Conservation (phyloP, 148 eudicot genomes). For the Nyssa sinensis region DNA sequence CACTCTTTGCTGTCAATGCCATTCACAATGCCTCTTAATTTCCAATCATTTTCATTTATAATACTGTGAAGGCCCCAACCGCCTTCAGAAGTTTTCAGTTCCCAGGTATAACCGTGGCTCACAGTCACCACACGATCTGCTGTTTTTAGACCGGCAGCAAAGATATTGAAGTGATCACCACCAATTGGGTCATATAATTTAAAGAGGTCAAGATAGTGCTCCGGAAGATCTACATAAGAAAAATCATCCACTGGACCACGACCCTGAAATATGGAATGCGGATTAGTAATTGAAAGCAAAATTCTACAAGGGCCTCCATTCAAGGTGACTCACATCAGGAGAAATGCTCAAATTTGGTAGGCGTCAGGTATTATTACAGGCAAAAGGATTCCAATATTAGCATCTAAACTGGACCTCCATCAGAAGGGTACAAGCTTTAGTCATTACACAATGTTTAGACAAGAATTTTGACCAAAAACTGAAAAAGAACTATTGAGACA, state of each 20-base stretch:
- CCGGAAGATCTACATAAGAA: conserved; percentile 68
- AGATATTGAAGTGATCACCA: conserved; percentile 90
- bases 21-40: conserved; percentile 81
- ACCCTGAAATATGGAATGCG: too few relatives aligned
- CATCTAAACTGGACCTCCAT: too few relatives aligned
- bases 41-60: conserved; percentile 87
- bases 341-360: too few relatives aligned
- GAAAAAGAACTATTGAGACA: too few relatives aligned
- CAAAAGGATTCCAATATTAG: too few relatives aligned
- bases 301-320: too few relatives aligned
- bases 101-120: conserved; percentile 97
- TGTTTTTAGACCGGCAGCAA: conserved; percentile 82
- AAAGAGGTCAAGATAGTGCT: conserved; percentile 78
- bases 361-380: too few relatives aligned
- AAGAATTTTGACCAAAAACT: too few relatives aligned
- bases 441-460: too few relatives aligned
- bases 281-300: too few relatives aligned
- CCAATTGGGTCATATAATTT: conserved; percentile 81
- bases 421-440: too few relatives aligned
- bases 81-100: conserved; percentile 82
- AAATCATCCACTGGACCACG: conserved; percentile 92
- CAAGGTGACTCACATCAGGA: background rate
- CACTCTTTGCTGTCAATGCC: conserved; percentile 86
- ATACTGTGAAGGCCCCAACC: conserved; percentile 90
- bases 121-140: conserved; percentile 97